Evolutionary conservation across 108 stramenopile genomes (phyloP), one percentile per base, ranked within the genome.

Genomic region (Schizochytrium sp.): DNA sequence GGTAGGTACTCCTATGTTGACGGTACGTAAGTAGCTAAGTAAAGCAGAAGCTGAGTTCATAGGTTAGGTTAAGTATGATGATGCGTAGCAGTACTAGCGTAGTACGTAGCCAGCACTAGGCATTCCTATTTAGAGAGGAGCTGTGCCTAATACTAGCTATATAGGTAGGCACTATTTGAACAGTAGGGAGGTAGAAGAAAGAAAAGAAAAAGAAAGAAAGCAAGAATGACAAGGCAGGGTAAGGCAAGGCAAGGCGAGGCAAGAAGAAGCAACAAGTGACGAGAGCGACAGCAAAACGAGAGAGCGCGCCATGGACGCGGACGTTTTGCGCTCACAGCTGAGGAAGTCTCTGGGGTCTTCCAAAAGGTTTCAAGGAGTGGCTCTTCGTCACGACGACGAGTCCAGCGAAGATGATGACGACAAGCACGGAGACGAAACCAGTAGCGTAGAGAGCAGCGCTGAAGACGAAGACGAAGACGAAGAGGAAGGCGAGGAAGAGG

Each of bases 321-420:
- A 83, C 0, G 55, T 83, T 2, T 53, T 83, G 76, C 76, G 76
- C 15, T 55, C 47, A 53, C 76, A 83, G 76, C 76, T 83, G 76
- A 47, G 76, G 50, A 83, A 83, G 76, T 38, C 76, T 47, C 76
- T 83, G 0, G 76, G 47, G 76, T 83, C 76, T 8, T 38, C 76
- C 15, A 10, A 53, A 69, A 46, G n/a, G 17, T 45, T 56, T 8
- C 53, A 56, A 19, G 87, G 28, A 55, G 50, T 13, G 19, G 72
- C n/a, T 17, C 10, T 17, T 12, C 15, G 42, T 40, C 38, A 72
- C 10, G 72, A 72, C 10, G 28, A 72, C n/a, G 28, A 87, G 56
- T 15, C 41, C n/a, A 57, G 58, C 38, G 87, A 87, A 10, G 87
- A 87, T 13, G 87, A 58, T 4, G 56, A 87, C 55, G 72, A 72